phyloP scores from a whole-genome alignment of 225 moss, liverwort and hornwort species.

The Straminergon stramineum region DNA sequence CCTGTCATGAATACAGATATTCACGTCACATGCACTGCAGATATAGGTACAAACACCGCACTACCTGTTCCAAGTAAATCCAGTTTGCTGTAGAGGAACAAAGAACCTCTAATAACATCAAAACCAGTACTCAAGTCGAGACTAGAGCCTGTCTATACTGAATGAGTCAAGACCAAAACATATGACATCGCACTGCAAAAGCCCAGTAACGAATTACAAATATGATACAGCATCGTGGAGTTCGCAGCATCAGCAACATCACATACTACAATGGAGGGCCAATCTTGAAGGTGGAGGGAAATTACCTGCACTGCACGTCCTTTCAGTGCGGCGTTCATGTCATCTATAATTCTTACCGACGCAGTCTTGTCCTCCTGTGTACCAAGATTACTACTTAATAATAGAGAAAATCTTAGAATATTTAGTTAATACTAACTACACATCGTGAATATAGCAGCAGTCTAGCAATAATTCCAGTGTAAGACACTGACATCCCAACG shows the following conservation, averaged over 20 bases:
- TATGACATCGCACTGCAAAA: not conserved
- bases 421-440: not conserved
- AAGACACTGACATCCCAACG: not conserved
- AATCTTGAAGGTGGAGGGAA: not conserved
- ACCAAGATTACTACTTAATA: not conserved
- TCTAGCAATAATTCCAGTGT: not conserved
- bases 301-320: conserved; percentile 79
- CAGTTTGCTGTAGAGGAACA: not conserved
- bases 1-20: conserved; percentile 39
- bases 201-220: not conserved
- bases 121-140: not conserved
- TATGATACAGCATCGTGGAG: not conserved
- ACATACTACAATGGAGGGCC: not conserved
- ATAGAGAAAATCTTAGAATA: not conserved
- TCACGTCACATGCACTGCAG: conserved; percentile 10
- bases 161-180: not conserved
- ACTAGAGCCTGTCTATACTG: not conserved
- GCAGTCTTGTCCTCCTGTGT: conserved; percentile 59
- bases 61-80: not conserved
- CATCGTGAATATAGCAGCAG: not conserved
- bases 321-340: conserved; percentile 52
- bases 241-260: not conserved
- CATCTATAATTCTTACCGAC: conserved; percentile 18
- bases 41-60: not conserved
- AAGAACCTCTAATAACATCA: not conserved